phyloP scores from a whole-genome alignment of 2,329 filamentous ascomycete species.

The Stemphylium vesicarium region DNA sequence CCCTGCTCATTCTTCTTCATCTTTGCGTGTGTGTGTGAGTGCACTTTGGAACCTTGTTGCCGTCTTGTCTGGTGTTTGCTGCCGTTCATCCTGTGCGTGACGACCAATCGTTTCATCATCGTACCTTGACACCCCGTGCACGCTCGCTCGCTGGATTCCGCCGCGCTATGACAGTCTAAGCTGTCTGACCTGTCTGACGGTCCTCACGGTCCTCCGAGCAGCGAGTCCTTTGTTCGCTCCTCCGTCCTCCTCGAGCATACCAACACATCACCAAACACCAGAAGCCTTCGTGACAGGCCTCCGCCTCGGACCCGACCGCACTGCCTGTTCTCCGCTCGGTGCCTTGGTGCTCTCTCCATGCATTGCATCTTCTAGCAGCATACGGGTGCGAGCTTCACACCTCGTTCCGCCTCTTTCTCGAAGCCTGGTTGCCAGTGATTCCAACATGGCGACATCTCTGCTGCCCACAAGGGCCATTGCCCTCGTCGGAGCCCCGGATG shows the following conservation, averaged over 20 bases:
- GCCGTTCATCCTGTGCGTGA: conserved; percentile 43
- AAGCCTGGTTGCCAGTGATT: conserved; percentile 13
- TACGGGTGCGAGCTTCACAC: conserved; percentile 45
- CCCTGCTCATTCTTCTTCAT: conserved; percentile 13
- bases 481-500: conserved; percentile 49
- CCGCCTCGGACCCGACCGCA: conserved; percentile 28
- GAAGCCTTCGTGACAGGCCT: conserved; percentile 34
- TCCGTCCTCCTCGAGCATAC: conserved; percentile 35
- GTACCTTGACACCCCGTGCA: conserved; percentile 47
- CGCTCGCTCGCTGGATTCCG: conserved; percentile 46
- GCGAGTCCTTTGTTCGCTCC: conserved; percentile 44
- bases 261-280: conserved; percentile 33
- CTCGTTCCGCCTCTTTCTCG: conserved; percentile 31
- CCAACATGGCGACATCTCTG: conserved; percentile 40
- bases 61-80: conserved; percentile 22
- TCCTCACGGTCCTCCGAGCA: conserved; percentile 38
- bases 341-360: conserved; percentile 51
- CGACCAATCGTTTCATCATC: conserved; percentile 50
- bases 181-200: conserved; percentile 34
- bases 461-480: conserved; percentile 41
- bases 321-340: conserved; percentile 36
- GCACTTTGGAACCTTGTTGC: conserved; percentile 10
- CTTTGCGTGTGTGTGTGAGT: not conserved
- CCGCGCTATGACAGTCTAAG: conserved; percentile 50
- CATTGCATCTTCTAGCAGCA: conserved; percentile 46